phyloP scores from a whole-genome alignment of 2,329 filamentous ascomycete genomes.

The Paraconiothyrium sp. region DNA sequence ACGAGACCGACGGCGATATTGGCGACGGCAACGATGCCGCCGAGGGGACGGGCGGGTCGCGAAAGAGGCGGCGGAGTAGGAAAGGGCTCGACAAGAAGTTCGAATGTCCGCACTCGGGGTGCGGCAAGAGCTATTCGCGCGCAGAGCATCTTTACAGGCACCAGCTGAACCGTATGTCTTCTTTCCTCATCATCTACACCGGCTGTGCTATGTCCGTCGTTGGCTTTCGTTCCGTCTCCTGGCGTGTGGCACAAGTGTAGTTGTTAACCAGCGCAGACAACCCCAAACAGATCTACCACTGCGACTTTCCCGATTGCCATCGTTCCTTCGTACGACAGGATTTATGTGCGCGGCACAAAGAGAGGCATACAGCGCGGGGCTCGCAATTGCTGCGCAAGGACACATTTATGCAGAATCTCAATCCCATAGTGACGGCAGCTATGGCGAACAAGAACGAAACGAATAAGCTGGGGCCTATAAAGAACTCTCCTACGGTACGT shows the following conservation, averaged over 20 bases:
- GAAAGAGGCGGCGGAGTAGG: conserved; percentile 74
- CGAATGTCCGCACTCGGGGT: conserved; percentile 80
- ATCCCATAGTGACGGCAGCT: conserved; percentile 53
- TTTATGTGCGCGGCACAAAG: conserved; percentile 75
- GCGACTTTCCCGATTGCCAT: conserved; percentile 89
- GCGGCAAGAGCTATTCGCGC: conserved; percentile 94
- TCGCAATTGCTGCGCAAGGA: conserved; percentile 81
- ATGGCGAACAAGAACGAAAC: conserved; percentile 44
- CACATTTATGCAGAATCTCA: conserved; percentile 65
- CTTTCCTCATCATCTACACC: neutral
- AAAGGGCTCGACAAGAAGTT: conserved; percentile 80
- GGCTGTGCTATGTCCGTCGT: neutral
- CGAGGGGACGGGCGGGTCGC: conserved; percentile 44
- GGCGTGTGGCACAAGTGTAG: neutral
- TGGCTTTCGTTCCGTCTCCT: neutral
- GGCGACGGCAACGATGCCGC: conserved; percentile 37
- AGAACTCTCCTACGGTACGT: conserved; percentile 36
- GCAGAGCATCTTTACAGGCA: conserved; percentile 97
- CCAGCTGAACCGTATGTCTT: conserved; percentile 84
- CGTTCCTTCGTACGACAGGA: conserved; percentile 94
- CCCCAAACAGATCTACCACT: conserved; percentile 93
- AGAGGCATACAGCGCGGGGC: conserved; percentile 67
- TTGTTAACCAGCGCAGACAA: conserved; percentile 67
- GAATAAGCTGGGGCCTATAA: conserved; percentile 32
- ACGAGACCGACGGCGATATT: conserved; percentile 39